These are phyloP conservation scores for Phyllosticta citriasiana DNA, from an alignment of 2,329 filamentous ascomycete genomes.

Conservation along the genomic window DNA sequence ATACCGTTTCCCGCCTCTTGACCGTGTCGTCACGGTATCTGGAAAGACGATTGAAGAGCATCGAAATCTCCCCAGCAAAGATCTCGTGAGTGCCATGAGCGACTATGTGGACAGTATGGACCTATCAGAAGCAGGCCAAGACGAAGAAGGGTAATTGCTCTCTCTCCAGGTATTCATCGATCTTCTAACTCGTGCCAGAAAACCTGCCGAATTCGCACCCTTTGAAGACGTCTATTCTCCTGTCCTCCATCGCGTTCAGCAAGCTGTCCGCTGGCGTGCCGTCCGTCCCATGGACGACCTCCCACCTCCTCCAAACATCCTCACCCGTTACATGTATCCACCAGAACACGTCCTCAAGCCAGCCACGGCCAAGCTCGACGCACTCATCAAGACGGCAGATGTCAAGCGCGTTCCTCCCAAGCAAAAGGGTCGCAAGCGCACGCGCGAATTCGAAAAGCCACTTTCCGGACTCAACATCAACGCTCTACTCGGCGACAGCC, in stretches of 20 bases:
- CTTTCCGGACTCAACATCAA: conserved; percentile 85
- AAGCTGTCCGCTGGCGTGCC: conserved; percentile 74
- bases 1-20: conserved; percentile 87
- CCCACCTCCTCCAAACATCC: conserved; percentile 50
- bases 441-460: conserved; percentile 62
- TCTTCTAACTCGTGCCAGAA: conserved; percentile 25
- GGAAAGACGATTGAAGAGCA: conserved; percentile 74
- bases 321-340: conserved; percentile 64
- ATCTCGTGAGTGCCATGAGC: conserved; percentile 72
- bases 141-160: conserved; percentile 52
- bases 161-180: background rate
- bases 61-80: conserved; percentile 66
- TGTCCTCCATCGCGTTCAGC: conserved; percentile 76
- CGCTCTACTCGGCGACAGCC: conserved; percentile 54
- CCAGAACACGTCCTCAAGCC: conserved; percentile 54
- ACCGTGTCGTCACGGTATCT: conserved; percentile 77
- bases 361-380: conserved; percentile 48
- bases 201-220: conserved; percentile 57
- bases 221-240: conserved; percentile 73
- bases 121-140: conserved; percentile 56
- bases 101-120: conserved; percentile 93
- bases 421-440: conserved; percentile 59
- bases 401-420: conserved; percentile 85
- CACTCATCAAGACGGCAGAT: conserved; percentile 58
- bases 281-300: conserved; percentile 59